A percentile compares a stretch with the other conserved stretches of the same genome.
These are phyloP conservation scores for Thoreauomyces humboldtii DNA, from an alignment of 192 early-diverging fungal species.

Conservation along the genomic window DNA sequence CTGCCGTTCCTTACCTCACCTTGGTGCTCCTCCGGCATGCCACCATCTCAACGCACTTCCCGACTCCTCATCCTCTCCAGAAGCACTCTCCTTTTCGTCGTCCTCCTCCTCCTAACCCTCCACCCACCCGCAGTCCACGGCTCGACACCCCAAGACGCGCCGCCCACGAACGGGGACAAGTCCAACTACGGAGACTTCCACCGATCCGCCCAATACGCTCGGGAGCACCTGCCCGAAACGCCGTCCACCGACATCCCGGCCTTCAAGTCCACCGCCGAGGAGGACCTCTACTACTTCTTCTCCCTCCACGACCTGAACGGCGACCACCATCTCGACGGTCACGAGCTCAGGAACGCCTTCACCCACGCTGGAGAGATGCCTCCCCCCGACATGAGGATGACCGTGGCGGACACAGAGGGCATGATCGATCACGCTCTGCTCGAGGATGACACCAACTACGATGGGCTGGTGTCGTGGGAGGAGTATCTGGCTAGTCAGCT, in stretches of 20 bases:
- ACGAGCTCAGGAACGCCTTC: constrained; percentile 68
- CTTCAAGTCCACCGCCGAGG: constrained; percentile 37
- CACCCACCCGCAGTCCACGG: no score
- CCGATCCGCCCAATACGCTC: constrained; percentile 48
- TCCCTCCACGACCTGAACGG: constrained; percentile 70
- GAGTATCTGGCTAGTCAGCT: constrained; percentile 42
- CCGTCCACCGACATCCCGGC: neutral
- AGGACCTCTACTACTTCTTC: constrained; percentile 71
- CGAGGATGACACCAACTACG: constrained; percentile 74
- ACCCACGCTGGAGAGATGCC: constrained; percentile 37
- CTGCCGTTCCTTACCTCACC: no score
- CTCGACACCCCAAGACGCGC: no score
- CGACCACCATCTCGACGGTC: constrained; percentile 72
- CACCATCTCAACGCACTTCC: no score
- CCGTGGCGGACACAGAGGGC: constrained; percentile 47
- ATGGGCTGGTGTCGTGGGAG: constrained; percentile 56
- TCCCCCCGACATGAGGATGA: neutral
- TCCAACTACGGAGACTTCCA: constrained; percentile 55
- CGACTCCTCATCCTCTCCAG: no score
- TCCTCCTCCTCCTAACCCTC: no score
- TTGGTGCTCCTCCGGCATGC: no score
- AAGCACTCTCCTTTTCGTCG: no score
- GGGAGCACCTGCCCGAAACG: constrained; percentile 28
- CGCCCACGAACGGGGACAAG: constrained; percentile 45
- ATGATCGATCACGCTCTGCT: constrained; percentile 73